A percentile compares a stretch with the other conserved stretches of the same genome.
Evolutionary conservation across 2,329 filamentous ascomycete genomes (phyloP).

Genomic region (Elsinoe arachidis): DNA sequence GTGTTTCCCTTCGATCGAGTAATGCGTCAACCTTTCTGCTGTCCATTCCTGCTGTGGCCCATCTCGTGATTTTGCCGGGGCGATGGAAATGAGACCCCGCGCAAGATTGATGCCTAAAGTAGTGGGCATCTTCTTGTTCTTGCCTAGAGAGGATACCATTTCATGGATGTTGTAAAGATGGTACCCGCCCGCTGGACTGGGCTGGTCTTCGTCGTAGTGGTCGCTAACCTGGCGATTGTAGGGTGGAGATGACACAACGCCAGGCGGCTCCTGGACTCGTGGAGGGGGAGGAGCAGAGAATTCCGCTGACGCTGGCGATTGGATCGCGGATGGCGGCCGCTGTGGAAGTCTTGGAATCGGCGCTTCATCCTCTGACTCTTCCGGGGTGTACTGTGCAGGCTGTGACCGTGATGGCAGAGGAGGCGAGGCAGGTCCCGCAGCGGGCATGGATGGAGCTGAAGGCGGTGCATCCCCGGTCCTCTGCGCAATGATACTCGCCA

Average conservation of each 20-base stretch:
- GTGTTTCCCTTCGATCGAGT: conserved; percentile 95
- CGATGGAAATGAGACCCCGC: conserved; percentile 81
- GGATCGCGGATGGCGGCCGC: conserved; percentile 49
- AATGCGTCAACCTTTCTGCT: conserved; percentile 91
- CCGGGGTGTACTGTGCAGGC: conserved; percentile 46
- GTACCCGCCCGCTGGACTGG: conserved; percentile 64
- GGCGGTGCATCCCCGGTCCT: conserved; percentile 33
- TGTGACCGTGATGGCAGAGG: conserved; percentile 47
- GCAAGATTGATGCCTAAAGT: conserved; percentile 87
- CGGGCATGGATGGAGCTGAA: conserved; percentile 18
- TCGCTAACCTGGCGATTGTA: conserved; percentile 40
- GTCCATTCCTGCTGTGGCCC: conserved; percentile 87
- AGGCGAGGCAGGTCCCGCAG: conserved; percentile 36
- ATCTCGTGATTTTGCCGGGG: conserved; percentile 74
- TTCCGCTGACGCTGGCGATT: conserved; percentile 40
- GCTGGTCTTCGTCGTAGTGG: conserved; percentile 37
- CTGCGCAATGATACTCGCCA: conserved; percentile 46
- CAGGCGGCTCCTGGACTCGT: conserved; percentile 31
- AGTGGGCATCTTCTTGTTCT: conserved; percentile 97
- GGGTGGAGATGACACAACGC: conserved; percentile 48
- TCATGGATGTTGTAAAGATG: conserved; percentile 96
- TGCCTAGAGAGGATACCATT: conserved; percentile 94
- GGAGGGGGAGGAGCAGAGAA: conserved; percentile 23
- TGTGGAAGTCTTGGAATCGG: conserved; percentile 54
- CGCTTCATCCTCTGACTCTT: conserved; percentile 59